These are phyloP conservation scores for Fusarium sp. DNA, from an alignment of 2,329 filamentous ascomycete genomes.

Conservation along the genomic window DNA sequence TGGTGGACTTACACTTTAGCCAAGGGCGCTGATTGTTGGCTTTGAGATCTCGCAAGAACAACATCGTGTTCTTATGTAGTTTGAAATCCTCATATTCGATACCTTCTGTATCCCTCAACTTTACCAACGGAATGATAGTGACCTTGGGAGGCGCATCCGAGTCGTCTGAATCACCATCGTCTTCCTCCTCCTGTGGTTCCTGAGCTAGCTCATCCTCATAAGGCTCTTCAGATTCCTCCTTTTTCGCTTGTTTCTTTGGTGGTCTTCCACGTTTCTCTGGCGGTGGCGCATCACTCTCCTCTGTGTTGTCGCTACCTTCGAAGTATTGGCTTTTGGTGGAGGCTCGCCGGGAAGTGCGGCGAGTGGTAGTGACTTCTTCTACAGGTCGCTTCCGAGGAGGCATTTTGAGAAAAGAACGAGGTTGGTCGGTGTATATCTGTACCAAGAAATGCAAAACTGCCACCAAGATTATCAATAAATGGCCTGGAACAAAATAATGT, in stretches of 20 bases:
- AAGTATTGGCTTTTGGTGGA: constrained; percentile 66
- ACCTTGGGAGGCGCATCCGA: constrained; percentile 54
- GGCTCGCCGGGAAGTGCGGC: constrained; percentile 64
- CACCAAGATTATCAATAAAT: not conserved
- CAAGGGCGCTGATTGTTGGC: constrained; percentile 70
- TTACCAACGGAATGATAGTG: constrained; percentile 54
- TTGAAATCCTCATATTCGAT: constrained; percentile 64
- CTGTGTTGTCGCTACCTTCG: constrained; percentile 51
- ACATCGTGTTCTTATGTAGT: constrained; percentile 69
- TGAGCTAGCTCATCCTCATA: constrained; percentile 46
- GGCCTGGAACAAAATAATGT: constrained; percentile 4
- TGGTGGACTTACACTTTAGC: constrained; percentile 64
- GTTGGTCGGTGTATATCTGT: not conserved
- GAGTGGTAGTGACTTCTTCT: constrained; percentile 50
- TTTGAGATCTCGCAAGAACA: constrained; percentile 70
- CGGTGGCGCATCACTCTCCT: constrained; percentile 45
- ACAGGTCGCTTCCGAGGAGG: constrained; percentile 57
- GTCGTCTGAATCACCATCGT: constrained; percentile 55
- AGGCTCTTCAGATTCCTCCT: constrained; percentile 47
- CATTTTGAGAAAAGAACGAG: constrained; percentile 48
- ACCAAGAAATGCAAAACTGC: not conserved
- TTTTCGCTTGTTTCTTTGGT: constrained; percentile 40
- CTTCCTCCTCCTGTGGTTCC: constrained; percentile 47
- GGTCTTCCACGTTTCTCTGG: constrained; percentile 51
- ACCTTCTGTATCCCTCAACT: constrained; percentile 53